phyloP scores from a whole-genome alignment of 495 filamentous ascomycete genomes.

The Daldinia vernicosa region DNA sequence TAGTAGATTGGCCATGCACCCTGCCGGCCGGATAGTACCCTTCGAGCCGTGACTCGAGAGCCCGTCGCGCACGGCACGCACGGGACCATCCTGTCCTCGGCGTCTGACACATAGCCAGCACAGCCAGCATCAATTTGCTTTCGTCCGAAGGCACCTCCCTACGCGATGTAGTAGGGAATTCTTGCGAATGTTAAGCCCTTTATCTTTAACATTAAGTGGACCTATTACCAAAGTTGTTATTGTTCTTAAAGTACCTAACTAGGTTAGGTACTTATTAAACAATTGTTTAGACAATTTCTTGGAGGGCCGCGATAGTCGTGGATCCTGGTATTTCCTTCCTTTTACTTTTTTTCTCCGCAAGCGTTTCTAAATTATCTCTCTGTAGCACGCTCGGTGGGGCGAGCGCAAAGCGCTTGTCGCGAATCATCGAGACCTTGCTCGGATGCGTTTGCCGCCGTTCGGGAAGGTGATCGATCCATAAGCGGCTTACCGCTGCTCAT shows the following conservation, averaged over 20 bases:
- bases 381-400: slow-evolving; percentile 30
- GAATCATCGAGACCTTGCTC: slow-evolving; percentile 36
- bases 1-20: slow-evolving; percentile 40
- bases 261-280: neutral
- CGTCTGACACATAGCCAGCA: slow-evolving; percentile 24
- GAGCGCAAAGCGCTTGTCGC: slow-evolving; percentile 46
- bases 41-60: slow-evolving; percentile 31
- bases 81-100: slow-evolving; percentile 37
- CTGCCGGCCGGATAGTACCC: slow-evolving; percentile 42
- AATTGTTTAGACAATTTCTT: neutral
- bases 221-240: neutral
- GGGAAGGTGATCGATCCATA: slow-evolving; percentile 39
- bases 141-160: slow-evolving; percentile 29
- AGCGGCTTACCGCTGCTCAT: slow-evolving; percentile 39
- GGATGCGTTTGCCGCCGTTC: slow-evolving; percentile 44
- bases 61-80: slow-evolving; percentile 35
- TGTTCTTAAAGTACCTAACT: neutral
- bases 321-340: slow-evolving; percentile 21
- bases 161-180: neutral
- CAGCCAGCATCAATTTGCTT: slow-evolving; percentile 35
- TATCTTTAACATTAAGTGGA: slow-evolving; percentile 4
- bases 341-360: neutral
- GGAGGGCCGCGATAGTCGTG: neutral
- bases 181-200: slow-evolving; percentile 6
- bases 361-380: slow-evolving; percentile 33